Evolutionary conservation across 495 filamentous ascomycete species (phyloP), one percentile per base, ranked within the genome.

Genomic region (Staphylotrichum tortipilum): DNA sequence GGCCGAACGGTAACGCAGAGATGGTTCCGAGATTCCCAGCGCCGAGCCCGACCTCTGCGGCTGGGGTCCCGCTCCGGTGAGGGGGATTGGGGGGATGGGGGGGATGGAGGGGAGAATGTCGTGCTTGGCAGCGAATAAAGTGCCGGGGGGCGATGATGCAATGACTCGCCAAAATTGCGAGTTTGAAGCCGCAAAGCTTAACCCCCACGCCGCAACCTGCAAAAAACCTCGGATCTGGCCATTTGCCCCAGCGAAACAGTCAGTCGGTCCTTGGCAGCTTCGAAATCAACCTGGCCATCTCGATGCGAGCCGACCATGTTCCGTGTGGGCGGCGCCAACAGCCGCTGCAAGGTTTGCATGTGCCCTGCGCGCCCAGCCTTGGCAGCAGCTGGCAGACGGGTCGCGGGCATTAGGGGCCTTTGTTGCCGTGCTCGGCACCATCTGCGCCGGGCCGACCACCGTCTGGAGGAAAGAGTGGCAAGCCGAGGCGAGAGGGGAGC

Each of bases 91-190:
- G 6, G 26, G 22, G 22, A 9, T 11, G 14, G 22, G 26, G 35
- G 35, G 15, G 34, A 29, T 47, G 33, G 44, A 21, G 43, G 44
- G 44, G 26, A 18, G 9, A 11, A 7, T 33, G 37, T 18, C 36
- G 19, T 12, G 36, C 6, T 40, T 21, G 19, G 44, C 41, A 21
- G 33, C 37, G 37, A 43, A 44, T 48, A 12, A 36, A 24, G 17
- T 26, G 48, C 41, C 33, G 43, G 44, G 31, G 33, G 43, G 31
- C 47, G 55, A 54, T 58, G 56, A 52, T 58, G 56, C 56, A 54
- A 58, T 58, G 15, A 17, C 7, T 19, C 41, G 38, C 44, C 21
- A 34, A 23, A n/a, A 39, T 29, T 55, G 56, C 44, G 47, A 52
- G 31, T 18, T 39, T 1, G 29, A 36, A 14, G 22, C 35, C 29